phyloP scores from a whole-genome alignment of 2,329 filamentous ascomycete genomes.

The Colletotrichum somersetense region DNA sequence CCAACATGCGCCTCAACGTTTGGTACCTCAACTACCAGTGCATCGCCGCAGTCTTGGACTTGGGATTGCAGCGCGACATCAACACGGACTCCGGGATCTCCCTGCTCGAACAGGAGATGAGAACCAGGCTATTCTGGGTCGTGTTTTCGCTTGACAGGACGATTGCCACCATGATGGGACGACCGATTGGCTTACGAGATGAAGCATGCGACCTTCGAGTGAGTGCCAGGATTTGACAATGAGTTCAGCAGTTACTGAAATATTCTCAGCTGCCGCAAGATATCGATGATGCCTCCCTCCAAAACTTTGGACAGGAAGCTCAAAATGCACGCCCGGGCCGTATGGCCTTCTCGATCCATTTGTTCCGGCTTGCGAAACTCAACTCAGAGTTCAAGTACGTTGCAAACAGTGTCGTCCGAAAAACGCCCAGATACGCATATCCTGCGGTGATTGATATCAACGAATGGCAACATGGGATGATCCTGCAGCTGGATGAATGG shows the following conservation, averaged over 20 bases:
- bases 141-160: slow-evolving; percentile 65
- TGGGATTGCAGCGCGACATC: slow-evolving; percentile 65
- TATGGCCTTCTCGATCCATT: slow-evolving; percentile 58
- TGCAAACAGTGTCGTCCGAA: slow-evolving; percentile 64
- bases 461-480: slow-evolving; percentile 60
- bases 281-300: slow-evolving; percentile 44
- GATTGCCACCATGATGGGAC: slow-evolving; percentile 67
- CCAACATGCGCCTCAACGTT: slow-evolving; percentile 61
- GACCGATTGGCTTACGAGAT: slow-evolving; percentile 66
- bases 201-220: slow-evolving; percentile 67
- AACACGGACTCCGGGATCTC: slow-evolving; percentile 57
- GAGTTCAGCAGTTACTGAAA: slow-evolving; percentile 40
- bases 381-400: slow-evolving; percentile 71
- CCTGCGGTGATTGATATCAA: slow-evolving; percentile 59
- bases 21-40: slow-evolving; percentile 70
- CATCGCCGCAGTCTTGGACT: slow-evolving; percentile 62
- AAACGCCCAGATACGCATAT: slow-evolving; percentile 61
- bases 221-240: slow-evolving; percentile 30
- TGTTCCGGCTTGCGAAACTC: slow-evolving; percentile 61
- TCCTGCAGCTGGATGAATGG: slow-evolving; percentile 57
- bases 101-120: slow-evolving; percentile 64
- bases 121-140: slow-evolving; percentile 68
- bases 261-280: slow-evolving; percentile 47
- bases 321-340: background rate
- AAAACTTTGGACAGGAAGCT: background rate